Evolutionary conservation across 495 filamentous ascomycete species (phyloP), one percentile per base, ranked within the genome.

Genomic region (Chlorociboria aeruginascens): DNA sequence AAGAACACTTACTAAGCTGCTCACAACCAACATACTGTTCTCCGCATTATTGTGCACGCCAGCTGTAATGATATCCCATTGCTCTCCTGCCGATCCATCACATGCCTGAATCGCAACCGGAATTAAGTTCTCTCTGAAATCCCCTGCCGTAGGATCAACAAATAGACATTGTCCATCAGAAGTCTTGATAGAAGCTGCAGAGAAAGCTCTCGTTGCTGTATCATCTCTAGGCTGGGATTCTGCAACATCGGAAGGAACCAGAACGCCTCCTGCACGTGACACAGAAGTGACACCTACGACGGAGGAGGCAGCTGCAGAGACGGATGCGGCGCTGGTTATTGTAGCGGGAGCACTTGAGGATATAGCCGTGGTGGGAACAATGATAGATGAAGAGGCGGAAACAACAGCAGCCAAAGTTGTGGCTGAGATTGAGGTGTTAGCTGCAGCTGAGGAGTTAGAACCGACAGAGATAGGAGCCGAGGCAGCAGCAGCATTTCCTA

Each of bases 71-170:
- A 77, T 45, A 55, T 77, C 72, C 46, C 69, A 77, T 59, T 72
- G 72, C 63, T 77, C 71, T 25, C 69, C 70, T 7, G 69, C 62
- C 8, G 60, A 50, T 7, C 70, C 71, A 1, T 60, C 55, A 57
- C 73, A 77, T 1, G 59, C 48, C 17, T 70, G 68, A 10, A 73
- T 32, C 4, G 59, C 55, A 10, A 77, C 61, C 0, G 73, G 73
- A 37, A 77, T 74, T 36, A 77, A 51, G 48, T 77, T 75, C 57
- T 75, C 61, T 1, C 73, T 66, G 60, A 77, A 77, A 36, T 77
- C 73, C 16, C 73, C 73, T 2, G 70, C 73, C 0, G 68, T 72
- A 1, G 73, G 69, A 43, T 77, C 66, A 46, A 77, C 55, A 43
- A 69, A 75, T 32, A 77, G 62, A 41, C 73, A 77, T 36, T 70